Base-by-base conservation (phyloP, 768 basidiomycete species). In the Leccinum ochraceum region DNA sequence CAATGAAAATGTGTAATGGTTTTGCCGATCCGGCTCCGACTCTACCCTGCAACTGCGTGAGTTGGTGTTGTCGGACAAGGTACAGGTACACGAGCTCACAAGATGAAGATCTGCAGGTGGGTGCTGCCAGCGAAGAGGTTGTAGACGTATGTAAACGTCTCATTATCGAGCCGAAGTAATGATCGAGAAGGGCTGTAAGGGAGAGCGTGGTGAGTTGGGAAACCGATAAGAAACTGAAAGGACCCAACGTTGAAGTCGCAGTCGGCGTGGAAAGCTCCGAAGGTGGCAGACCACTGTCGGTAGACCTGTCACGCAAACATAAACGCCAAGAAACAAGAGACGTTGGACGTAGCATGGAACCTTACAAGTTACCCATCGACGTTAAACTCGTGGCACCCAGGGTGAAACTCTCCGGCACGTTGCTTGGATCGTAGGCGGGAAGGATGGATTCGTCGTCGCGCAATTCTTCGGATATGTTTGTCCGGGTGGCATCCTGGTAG, bases 1-100 rank as follows among this genome's bases (percentile, higher is more conserved):
- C 7, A 89, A 74, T 26, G 78, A 79, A 57, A 89, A 83, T 9
- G 75, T 77, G 67, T 82, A 86, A 62, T 80, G 57, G 54, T 67
- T 66, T 57, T 63, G 65, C n/a, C 63, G 54, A 24, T 69, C 71
- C 16, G 64, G 9, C 26, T 65, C 71, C 34, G 73, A 32, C 50
- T 75, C 74, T 13, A 76, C 65, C 57, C 75, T 77, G 44, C 14
- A n/a, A 46, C 13, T 59, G 61, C 28, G 73, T 66, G 44, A 55
- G 53, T 44, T 10, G 42, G 55, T 13, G 3, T 34, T 3, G 30
- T 37, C 26, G 13, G 20, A 30, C 11, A 11, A 46, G 44, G 36
- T 20, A 42, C 13, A 24, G 24, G 42, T n/a, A 42, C 13, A 30
- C 3, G 26, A 50, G 53, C 84, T 66, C 68, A 87, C 86, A 81